These are phyloP conservation scores for Phaffia rhodozyma DNA, from an alignment of 1,284 basidiomycete genomes.

Conservation along the genomic window DNA sequence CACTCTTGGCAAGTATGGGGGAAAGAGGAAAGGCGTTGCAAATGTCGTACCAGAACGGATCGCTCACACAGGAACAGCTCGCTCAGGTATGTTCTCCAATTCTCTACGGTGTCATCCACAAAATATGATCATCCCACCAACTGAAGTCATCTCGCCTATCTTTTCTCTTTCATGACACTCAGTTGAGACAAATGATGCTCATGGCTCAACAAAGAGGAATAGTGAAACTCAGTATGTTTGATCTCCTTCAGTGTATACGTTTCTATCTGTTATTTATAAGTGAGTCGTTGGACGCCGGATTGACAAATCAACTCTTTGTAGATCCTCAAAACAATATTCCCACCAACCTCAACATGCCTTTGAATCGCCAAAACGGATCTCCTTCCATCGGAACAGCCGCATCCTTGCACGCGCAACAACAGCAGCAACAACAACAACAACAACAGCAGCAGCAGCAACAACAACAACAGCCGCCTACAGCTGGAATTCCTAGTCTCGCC, in stretches of 20 bases:
- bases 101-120: neutral
- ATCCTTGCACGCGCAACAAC: constrained; percentile 1
- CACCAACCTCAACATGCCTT: neutral
- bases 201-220: neutral
- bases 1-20: constrained; percentile 1
- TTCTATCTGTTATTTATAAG: too few species aligned
- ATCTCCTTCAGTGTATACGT: too few species aligned
- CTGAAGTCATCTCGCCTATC: neutral
- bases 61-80: constrained; percentile 1
- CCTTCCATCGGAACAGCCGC: neutral
- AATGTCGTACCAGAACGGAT: constrained; percentile 8
- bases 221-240: neutral
- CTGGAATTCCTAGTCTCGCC: neutral
- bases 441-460: constrained; percentile 3
- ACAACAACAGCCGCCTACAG: neutral
- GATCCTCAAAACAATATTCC: too few species aligned
- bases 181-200: neutral
- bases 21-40: neutral
- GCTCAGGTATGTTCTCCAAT: neutral
- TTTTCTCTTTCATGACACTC: neutral
- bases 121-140: neutral
- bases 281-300: too few species aligned
- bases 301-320: too few species aligned
- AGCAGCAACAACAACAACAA: neutral
- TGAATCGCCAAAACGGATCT: neutral